These are phyloP conservation scores for Phytophthora palmivora DNA, from an alignment of 352 stramenopile species.

Conservation along the genomic window DNA sequence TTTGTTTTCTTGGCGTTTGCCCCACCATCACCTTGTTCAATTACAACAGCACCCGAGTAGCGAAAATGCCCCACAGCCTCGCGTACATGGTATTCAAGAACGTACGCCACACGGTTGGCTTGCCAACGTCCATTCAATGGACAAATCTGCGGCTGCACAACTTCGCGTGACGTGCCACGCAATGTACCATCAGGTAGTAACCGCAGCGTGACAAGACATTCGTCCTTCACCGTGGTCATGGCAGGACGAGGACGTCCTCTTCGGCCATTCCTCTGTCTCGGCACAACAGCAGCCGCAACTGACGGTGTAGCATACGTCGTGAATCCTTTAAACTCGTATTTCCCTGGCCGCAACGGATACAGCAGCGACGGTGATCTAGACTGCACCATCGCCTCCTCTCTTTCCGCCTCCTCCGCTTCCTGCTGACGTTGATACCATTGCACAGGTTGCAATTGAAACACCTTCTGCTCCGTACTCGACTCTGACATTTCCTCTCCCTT, in stretches of 20 bases:
- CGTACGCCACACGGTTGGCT: slow-evolving; percentile 58
- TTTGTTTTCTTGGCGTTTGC: slow-evolving; percentile 13
- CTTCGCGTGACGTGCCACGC: slow-evolving; percentile 60
- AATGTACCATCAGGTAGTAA: slow-evolving; percentile 61
- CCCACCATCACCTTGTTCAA: slow-evolving; percentile 19
- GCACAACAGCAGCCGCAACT: not conserved
- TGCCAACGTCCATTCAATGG: slow-evolving; percentile 59
- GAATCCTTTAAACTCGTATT: slow-evolving; percentile 74
- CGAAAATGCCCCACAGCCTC: slow-evolving; percentile 68
- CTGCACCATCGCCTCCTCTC: slow-evolving; percentile 19
- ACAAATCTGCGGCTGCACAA: slow-evolving; percentile 69
- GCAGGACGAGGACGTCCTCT: slow-evolving; percentile 10
- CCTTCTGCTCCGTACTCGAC: slow-evolving; percentile 12
- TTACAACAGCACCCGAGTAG: slow-evolving; percentile 60
- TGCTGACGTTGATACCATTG: slow-evolving; percentile 33
- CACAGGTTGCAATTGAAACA: slow-evolving; percentile 40
- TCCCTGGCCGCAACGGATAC: slow-evolving; percentile 61
- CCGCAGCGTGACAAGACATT: slow-evolving; percentile 74
- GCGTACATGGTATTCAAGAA: slow-evolving; percentile 69
- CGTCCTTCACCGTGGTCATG: slow-evolving; percentile 42
- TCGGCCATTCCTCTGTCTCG: slow-evolving; percentile 26
- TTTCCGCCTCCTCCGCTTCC: slow-evolving; percentile 20
- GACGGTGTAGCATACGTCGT: slow-evolving; percentile 46
- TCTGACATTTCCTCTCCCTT: not conserved
- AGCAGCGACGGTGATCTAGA: slow-evolving; percentile 37